Base-by-base conservation (phyloP, 176 grass and related monocot genomes). In the Carex cristatella region DNA sequence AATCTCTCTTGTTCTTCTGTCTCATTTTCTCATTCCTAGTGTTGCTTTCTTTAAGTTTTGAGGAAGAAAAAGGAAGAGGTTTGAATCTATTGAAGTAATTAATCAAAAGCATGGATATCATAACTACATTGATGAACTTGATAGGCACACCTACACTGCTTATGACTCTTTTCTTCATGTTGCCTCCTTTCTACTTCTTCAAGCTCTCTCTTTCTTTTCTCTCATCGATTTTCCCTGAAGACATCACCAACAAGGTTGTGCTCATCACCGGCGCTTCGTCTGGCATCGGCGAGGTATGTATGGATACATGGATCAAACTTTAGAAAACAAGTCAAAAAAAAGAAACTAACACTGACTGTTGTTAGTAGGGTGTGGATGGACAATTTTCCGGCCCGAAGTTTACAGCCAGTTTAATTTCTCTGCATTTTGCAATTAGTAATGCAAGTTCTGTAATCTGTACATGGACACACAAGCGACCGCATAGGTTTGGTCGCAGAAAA, bases 221-320 rank as follows among this genome's bases (percentile, higher is more conserved):
- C n/a, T 51, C 40, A 5, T 67, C n/a, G 2, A 11, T 83, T 48
- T 83, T 83, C 60, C 80, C 80, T 28, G 92, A 97, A 87, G 90
- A 94, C 72, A 83, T 97, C 76, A 80, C 71, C 77, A 83, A 91
- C 65, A 94, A 97, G 90, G 94, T 97, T 27, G 90, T 94, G 2
- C 89, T 94, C 87, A 69, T 97, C 87, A 97, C 94, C 77, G 94
- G 89, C 56, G 94, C 94, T 3, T 97, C 94, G 42, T 97, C 94
- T 65, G 94, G 94, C 84, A 97, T 97, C 73, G 92, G 94, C 67
- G 94, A 97, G 92, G 94, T 59, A 5, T 59, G 1, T 58, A 59
- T 59, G 57, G 5, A 59, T n/a, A 5, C 16, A 18, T 59, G 18
- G 57, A 59, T 59, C 15, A 59, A 18, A 3, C 57, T 59, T 23